A percentile compares a stretch with the other conserved stretches of the same genome.
phyloP scores from a whole-genome alignment of 176 grass and related monocot species.

The Oryza rufipogon region DNA sequence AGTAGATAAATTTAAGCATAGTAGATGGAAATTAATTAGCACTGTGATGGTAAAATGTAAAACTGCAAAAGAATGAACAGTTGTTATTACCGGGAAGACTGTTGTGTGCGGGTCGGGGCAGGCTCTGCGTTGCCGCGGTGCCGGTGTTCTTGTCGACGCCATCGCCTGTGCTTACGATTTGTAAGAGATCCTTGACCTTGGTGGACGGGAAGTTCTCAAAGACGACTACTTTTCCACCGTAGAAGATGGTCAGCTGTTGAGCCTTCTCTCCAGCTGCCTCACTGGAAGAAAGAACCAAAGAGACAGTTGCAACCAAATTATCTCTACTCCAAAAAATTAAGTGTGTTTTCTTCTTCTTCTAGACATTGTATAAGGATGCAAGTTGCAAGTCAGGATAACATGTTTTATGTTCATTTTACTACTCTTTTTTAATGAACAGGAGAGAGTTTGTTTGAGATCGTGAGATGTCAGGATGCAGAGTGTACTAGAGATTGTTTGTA shows the following conservation, averaged over 20 bases:
- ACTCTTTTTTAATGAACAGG: neutral
- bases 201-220: constrained; percentile 55
- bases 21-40: neutral
- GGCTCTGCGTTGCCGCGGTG: neutral
- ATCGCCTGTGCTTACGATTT: constrained; percentile 35
- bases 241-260: constrained; percentile 68
- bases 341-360: neutral
- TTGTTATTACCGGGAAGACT: constrained; percentile 44
- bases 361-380: neutral
- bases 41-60: neutral
- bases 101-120: constrained; percentile 24
- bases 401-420: neutral
- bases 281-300: constrained; percentile 23
- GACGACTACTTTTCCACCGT: constrained; percentile 54
- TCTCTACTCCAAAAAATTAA: neutral
- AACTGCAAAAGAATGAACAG: neutral
- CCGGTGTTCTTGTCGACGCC: neutral
- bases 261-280: constrained; percentile 22
- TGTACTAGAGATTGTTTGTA: neutral
- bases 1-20: neutral
- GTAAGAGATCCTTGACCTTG: constrained; percentile 51
- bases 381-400: neutral
- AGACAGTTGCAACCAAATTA: neutral
- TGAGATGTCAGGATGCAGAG: neutral
- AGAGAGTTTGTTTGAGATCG: neutral